Conservation (phyloP, 805 yeast genomes). For the Lipomyces sp. region DNA sequence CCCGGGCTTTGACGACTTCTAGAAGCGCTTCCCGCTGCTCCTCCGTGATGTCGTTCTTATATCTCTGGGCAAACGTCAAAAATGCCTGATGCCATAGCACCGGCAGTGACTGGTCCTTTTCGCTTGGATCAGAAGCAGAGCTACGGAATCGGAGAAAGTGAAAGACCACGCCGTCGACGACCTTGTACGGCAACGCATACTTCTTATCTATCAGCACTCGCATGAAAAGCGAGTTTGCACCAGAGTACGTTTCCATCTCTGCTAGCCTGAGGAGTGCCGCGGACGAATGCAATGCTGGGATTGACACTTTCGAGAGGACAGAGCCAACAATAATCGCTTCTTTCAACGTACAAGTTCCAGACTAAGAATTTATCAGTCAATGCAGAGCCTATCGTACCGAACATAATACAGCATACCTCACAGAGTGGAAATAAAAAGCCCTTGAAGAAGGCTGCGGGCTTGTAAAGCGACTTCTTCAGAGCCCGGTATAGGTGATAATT, state of each 20-base stretch:
- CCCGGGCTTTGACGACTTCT: slow-evolving; percentile 88
- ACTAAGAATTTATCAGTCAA: slow-evolving; percentile 7
- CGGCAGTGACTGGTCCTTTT: slow-evolving; percentile 60
- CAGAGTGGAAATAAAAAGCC: slow-evolving; percentile 93
- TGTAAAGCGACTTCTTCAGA: slow-evolving; percentile 87
- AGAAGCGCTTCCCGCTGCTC: slow-evolving; percentile 94
- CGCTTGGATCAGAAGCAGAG: slow-evolving; percentile 50
- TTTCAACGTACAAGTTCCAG: slow-evolving; percentile 68
- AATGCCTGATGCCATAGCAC: slow-evolving; percentile 98
- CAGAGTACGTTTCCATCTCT: slow-evolving; percentile 73
- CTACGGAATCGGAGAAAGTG: slow-evolving; percentile 89
- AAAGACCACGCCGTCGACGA: slow-evolving; percentile 90
- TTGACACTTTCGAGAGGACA: slow-evolving; percentile 82
- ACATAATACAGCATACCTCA: slow-evolving; percentile 58
- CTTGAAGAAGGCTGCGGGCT: slow-evolving; percentile 97
- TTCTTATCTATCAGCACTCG: slow-evolving; percentile 89
- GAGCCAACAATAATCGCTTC: slow-evolving; percentile 97
- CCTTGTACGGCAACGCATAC: slow-evolving; percentile 96
- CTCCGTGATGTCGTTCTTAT: slow-evolving; percentile 97
- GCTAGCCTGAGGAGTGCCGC: slow-evolving; percentile 88
- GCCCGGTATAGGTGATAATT: slow-evolving; percentile 94
- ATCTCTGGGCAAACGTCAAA: slow-evolving; percentile 90
- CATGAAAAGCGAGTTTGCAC: slow-evolving; percentile 89
- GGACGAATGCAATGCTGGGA: slow-evolving; percentile 94
- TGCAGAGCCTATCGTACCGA: not conserved